phyloP scores from a whole-genome alignment of 345 rosid genomes.

The Eucalyptus cloeziana region DNA sequence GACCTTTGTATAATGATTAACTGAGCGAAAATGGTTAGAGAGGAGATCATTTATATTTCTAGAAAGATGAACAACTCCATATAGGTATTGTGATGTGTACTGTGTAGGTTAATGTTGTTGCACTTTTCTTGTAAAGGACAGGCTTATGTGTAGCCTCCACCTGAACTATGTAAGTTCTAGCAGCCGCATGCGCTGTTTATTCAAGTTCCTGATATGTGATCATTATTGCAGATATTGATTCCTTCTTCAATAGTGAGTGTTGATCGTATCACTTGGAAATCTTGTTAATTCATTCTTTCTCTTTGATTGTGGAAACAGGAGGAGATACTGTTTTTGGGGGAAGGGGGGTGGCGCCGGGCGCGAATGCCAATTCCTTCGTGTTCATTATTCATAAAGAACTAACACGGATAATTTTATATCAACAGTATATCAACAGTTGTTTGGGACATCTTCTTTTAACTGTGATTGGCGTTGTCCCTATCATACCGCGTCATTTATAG shows the following conservation, averaged over 20 bases:
- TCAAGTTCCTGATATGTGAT: not conserved
- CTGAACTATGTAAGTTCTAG: not conserved
- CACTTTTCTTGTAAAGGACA: not conserved
- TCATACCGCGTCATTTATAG: not conserved
- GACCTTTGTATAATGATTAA: not conserved
- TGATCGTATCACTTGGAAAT: not conserved
- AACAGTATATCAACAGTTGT: not conserved
- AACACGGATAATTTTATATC: not conserved
- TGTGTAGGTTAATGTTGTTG: not conserved
- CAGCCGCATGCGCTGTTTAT: not conserved
- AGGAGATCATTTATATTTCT: not conserved
- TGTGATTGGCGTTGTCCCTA: not conserved
- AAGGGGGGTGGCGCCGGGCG: no score
- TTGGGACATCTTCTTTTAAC: not conserved
- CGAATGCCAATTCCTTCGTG: not conserved
- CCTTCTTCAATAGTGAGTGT: not conserved
- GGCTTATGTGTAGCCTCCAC: not conserved
- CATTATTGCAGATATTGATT: not conserved
- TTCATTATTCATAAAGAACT: not conserved
- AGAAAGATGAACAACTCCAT: not conserved
- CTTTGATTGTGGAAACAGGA: not conserved
- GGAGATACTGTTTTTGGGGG: not conserved
- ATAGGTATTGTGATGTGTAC: not conserved
- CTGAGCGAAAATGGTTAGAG: not conserved
- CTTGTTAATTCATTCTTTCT: not conserved